These are phyloP conservation scores for Azolla pinnata DNA, from an alignment of 75 land plant species.

Conservation along the genomic window DNA sequence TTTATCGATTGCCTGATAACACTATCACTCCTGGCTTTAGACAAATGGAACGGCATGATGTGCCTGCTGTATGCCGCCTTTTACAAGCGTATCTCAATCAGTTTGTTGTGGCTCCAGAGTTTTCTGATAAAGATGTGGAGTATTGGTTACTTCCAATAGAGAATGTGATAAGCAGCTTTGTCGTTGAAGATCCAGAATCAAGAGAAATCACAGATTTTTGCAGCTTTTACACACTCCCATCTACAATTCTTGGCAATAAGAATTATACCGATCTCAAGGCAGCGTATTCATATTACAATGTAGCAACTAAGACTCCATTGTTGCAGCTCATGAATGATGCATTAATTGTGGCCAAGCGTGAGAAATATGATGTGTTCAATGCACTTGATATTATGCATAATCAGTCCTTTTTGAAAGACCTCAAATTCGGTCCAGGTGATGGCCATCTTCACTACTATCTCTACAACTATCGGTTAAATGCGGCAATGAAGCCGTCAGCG, in stretches of 20 bases:
- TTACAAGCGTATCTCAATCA: conserved; percentile 44
- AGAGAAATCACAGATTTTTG: conserved; percentile 73
- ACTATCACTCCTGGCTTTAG: conserved; percentile 66
- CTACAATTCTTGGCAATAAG: conserved; percentile 63
- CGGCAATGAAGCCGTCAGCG: conserved; percentile 45
- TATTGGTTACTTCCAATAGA: conserved; percentile 70
- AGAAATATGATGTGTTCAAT: conserved; percentile 78
- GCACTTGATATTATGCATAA: conserved; percentile 80
- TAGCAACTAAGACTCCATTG: conserved; percentile 47
- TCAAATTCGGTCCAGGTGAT: conserved; percentile 83
- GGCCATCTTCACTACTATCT: conserved; percentile 81
- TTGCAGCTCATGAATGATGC: conserved; percentile 73
- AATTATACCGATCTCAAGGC: conserved; percentile 65
- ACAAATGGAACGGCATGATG: conserved; percentile 57
- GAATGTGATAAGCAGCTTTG: conserved; percentile 54
- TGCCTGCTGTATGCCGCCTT: conserved; percentile 58
- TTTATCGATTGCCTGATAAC: conserved; percentile 50
- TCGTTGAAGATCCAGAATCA: conserved; percentile 61
- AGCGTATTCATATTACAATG: conserved; percentile 79
- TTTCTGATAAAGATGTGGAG: conserved; percentile 62
- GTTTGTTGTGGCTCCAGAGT: conserved; percentile 60
- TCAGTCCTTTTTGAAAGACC: conserved; percentile 67
- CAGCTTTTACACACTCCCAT: conserved; percentile 80
- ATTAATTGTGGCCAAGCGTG: conserved; percentile 61
- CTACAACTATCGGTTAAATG: conserved; percentile 62